Evolutionary conservation across 2,329 filamentous ascomycete genomes (phyloP).

Genomic region (Penicillium sp.): DNA sequence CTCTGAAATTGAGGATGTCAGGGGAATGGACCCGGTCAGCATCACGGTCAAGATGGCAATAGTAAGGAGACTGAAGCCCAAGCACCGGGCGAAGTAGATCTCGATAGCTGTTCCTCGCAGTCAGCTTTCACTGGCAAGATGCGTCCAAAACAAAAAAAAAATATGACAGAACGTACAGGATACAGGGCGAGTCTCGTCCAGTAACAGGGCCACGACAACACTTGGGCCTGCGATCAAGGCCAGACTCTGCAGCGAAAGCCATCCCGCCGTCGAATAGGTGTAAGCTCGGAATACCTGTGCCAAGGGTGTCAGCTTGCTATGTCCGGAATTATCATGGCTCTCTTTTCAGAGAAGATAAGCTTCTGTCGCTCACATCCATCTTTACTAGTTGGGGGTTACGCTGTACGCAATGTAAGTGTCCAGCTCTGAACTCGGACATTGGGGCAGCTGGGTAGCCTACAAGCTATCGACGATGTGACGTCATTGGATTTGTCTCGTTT

Average conservation of each 20-base stretch:
- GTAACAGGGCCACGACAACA: slow-evolving; percentile 63
- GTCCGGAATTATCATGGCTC: neutral
- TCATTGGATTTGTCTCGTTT: slow-evolving; percentile 20
- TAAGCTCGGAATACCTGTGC: slow-evolving; percentile 51
- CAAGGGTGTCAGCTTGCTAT: slow-evolving; percentile 2
- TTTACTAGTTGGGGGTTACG: neutral
- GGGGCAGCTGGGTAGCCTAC: neutral
- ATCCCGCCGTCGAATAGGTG: slow-evolving; percentile 49
- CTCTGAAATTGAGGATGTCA: slow-evolving; percentile 55
- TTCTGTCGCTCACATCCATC: slow-evolving; percentile 3
- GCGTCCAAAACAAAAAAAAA: neutral
- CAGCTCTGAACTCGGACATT: neutral
- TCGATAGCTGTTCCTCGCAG: slow-evolving; percentile 58
- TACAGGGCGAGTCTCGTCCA: slow-evolving; percentile 59
- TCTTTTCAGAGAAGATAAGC: neutral
- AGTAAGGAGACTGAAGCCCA: slow-evolving; percentile 69
- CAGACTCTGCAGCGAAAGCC: slow-evolving; percentile 51
- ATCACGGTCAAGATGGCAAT: slow-evolving; percentile 67
- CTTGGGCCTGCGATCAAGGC: slow-evolving; percentile 64
- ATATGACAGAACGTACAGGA: slow-evolving; percentile 50
- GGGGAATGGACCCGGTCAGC: slow-evolving; percentile 70
- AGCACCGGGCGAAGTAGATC: slow-evolving; percentile 71
- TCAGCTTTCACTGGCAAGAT: slow-evolving; percentile 4
- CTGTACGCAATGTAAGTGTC: too few species aligned
- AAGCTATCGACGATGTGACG: slow-evolving; percentile 16